Evolutionary conservation across 192 early-diverging fungal species (phyloP).

Genomic region (Coemansia guatemalensis): DNA sequence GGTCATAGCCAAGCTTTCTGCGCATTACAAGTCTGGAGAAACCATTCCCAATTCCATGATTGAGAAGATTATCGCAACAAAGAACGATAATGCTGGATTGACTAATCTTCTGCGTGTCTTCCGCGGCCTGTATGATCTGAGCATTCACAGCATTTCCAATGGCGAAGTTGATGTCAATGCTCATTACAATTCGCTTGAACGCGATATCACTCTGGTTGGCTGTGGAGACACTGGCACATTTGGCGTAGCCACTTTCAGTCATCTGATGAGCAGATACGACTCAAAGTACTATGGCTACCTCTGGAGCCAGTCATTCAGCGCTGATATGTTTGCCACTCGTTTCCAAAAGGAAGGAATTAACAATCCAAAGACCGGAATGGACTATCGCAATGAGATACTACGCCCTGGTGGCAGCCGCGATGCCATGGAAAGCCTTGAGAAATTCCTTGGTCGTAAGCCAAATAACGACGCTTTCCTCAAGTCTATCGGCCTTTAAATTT

Average conservation of each 20-base stretch:
- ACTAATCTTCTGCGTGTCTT: slow-evolving; percentile 66
- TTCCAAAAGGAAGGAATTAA: slow-evolving; percentile 59
- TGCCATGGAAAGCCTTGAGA: slow-evolving; percentile 56
- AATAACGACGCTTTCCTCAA: slow-evolving; percentile 47
- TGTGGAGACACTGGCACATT: slow-evolving; percentile 32
- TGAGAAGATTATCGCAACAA: slow-evolving; percentile 57
- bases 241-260: slow-evolving; percentile 53
- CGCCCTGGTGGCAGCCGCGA: slow-evolving; percentile 65
- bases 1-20: slow-evolving; percentile 51
- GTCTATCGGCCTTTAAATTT: slow-evolving; percentile 54
- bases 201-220: slow-evolving; percentile 22
- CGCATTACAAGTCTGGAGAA: slow-evolving; percentile 67
- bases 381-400: slow-evolving; percentile 35
- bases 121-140: slow-evolving; percentile 69
- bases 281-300: slow-evolving; percentile 72
- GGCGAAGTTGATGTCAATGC: slow-evolving; percentile 36
- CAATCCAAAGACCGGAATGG: slow-evolving; percentile 2
- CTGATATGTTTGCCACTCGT: slow-evolving; percentile 74
- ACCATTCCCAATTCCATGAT: slow-evolving; percentile 66
- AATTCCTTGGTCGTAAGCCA: slow-evolving; percentile 65
- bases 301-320: slow-evolving; percentile 73
- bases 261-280: slow-evolving; percentile 71
- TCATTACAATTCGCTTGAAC: slow-evolving; percentile 35
- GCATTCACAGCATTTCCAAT: slow-evolving; percentile 58
- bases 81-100: slow-evolving; percentile 66